A percentile compares a stretch with the other conserved stretches of the same genome.
These are phyloP conservation scores for Daldinia sp. DNA, from an alignment of 2,329 filamentous ascomycete species.

Conservation along the genomic window DNA sequence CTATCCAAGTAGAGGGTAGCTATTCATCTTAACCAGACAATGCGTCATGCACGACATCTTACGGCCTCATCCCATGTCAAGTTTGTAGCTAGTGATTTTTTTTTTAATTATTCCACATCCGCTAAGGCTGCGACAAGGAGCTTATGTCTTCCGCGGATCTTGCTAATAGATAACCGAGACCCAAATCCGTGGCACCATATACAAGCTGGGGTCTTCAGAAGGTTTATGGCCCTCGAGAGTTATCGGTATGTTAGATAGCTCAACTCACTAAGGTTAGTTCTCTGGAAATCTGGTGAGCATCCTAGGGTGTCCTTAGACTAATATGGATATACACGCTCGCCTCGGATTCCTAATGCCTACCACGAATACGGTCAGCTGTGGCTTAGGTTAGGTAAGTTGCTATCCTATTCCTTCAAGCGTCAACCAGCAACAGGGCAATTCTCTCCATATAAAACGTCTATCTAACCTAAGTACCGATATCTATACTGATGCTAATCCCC, in stretches of 20 bases:
- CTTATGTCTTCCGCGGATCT: neutral
- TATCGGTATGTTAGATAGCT: neutral
- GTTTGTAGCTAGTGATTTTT: neutral
- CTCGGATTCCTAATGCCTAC: too few species aligned
- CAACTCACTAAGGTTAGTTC: neutral
- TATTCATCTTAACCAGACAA: neutral
- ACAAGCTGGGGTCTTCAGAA: neutral
- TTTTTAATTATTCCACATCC: neutral
- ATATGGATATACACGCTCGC: too few species aligned
- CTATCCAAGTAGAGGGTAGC: neutral
- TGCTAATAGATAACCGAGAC: neutral
- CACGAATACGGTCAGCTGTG: too few species aligned
- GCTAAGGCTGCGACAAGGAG: neutral
- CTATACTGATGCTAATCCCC: too few species aligned
- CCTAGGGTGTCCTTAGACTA: too few species aligned
- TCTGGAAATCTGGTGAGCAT: too few species aligned
- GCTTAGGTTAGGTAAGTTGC: neutral
- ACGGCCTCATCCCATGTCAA: neutral
- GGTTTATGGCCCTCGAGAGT: neutral
- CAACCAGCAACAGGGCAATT: neutral
- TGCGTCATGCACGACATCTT: neutral
- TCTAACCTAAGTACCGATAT: too few species aligned
- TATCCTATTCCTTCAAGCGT: neutral
- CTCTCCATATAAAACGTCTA: neutral
- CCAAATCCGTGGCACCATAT: neutral